Conservation (phyloP, 192 early-diverging fungal species). For the Radiomyces spectabilis region DNA sequence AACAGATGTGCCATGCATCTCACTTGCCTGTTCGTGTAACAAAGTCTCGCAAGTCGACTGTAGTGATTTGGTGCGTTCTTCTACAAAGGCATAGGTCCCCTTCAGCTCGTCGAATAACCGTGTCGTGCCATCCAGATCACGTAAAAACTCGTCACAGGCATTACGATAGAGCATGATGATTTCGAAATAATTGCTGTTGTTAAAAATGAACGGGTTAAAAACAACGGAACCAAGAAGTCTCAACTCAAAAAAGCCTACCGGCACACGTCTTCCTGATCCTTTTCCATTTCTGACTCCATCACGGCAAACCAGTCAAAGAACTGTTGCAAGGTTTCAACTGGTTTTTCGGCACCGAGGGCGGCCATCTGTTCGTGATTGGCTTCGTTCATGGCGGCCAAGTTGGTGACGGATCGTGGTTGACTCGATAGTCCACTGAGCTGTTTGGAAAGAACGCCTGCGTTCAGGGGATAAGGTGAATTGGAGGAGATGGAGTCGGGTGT, state of each 20-base stretch:
- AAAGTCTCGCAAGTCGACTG: constrained; percentile 76
- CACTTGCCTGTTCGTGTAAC: constrained; percentile 52
- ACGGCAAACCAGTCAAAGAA: constrained; percentile 92
- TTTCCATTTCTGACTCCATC: constrained; percentile 76
- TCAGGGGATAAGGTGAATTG: constrained; percentile 2
- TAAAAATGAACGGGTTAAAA: neutral
- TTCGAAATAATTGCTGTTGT: constrained; percentile 47
- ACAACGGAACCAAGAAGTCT: neutral
- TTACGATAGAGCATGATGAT: constrained; percentile 50
- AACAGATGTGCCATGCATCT: neutral
- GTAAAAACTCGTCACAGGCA: constrained; percentile 61
- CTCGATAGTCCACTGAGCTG: constrained; percentile 4
- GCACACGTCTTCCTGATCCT: constrained; percentile 82
- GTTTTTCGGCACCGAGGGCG: constrained; percentile 31
- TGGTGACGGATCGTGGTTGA: constrained; percentile 23
- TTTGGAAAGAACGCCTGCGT: constrained; percentile 1
- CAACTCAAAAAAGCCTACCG: constrained; percentile 37
- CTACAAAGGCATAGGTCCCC: constrained; percentile 70
- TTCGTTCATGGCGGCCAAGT: constrained; percentile 20
- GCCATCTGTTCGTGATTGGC: constrained; percentile 20
- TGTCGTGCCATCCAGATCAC: constrained; percentile 46
- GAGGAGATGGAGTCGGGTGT: constrained; percentile 13
- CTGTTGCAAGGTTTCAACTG: constrained; percentile 84
- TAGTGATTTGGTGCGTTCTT: constrained; percentile 65
- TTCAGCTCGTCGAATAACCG: constrained; percentile 57